phyloP scores from a whole-genome alignment of 768 basidiomycete genomes.

The Hemileccinum impolitum region DNA sequence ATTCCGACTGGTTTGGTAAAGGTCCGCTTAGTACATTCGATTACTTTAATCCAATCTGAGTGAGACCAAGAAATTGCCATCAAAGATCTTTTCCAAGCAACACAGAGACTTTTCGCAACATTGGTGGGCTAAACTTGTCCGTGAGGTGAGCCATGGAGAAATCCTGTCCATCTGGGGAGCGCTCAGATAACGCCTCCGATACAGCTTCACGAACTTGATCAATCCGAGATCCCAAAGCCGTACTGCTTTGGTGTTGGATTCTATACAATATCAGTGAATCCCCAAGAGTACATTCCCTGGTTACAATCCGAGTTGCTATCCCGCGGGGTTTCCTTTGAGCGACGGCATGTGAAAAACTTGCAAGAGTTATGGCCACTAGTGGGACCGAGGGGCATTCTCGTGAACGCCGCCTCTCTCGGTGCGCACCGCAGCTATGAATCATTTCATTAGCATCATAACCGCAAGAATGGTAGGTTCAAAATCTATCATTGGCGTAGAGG shows the following conservation, averaged over 20 bases:
- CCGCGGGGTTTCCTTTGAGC: constrained; percentile 43
- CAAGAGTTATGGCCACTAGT: constrained; percentile 44
- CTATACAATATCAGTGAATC: constrained; percentile 47
- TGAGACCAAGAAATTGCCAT: constrained; percentile 36
- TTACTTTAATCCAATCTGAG: not conserved
- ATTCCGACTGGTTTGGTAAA: constrained; percentile 41
- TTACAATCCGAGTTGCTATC: constrained; percentile 38
- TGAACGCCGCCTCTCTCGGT: constrained; percentile 60
- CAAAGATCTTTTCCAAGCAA: constrained; percentile 29
- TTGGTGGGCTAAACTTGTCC: constrained; percentile 41
- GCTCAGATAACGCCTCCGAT: not conserved
- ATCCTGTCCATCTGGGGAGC: not conserved
- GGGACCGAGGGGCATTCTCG: constrained; percentile 37
- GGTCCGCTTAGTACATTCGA: constrained; percentile 21
- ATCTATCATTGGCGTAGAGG: constrained; percentile 78
- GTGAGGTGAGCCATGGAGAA: constrained; percentile 32
- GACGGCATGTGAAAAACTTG: constrained; percentile 39
- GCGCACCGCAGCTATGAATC: constrained; percentile 8
- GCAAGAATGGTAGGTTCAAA: constrained; percentile 47
- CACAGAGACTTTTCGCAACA: constrained; percentile 18
- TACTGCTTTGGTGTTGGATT: constrained; percentile 40
- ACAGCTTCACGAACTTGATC: constrained; percentile 34
- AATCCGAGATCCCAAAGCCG: constrained; percentile 34
- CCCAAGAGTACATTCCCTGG: constrained; percentile 49
- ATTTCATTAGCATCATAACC: not conserved